These are phyloP conservation scores for Immersiella caudata DNA, from an alignment of 495 filamentous ascomycete genomes.

Conservation along the genomic window DNA sequence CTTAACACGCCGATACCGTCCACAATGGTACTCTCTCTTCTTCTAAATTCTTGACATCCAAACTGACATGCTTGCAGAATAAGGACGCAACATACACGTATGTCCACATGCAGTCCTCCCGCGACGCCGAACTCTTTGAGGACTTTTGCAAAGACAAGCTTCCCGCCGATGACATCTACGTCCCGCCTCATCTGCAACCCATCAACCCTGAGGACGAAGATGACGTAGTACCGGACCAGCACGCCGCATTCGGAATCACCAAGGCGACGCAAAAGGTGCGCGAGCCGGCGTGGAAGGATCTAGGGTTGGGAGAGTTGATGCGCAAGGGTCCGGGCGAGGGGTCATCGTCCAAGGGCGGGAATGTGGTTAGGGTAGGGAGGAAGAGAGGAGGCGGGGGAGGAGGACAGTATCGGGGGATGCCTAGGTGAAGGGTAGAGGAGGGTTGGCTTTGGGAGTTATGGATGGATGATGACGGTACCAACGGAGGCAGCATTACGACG, in stretches of 20 bases:
- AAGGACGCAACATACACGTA: conserved; percentile 88
- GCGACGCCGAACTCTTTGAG: conserved; percentile 89
- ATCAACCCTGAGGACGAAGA: conserved; percentile 98
- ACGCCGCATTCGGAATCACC: conserved; percentile 94
- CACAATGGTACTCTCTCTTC: conserved; percentile 14
- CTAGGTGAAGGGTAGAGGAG: conserved; percentile 38
- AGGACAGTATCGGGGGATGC: conserved; percentile 44
- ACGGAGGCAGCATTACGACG: background rate
- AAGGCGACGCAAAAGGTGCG: conserved; percentile 73
- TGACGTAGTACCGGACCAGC: conserved; percentile 95
- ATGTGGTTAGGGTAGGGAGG: conserved; percentile 18
- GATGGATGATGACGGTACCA: background rate
- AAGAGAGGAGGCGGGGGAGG: conserved; percentile 21
- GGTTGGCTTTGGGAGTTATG: background rate
- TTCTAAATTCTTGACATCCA: background rate
- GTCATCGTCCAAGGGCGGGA: conserved; percentile 6
- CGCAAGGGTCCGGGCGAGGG: conserved; percentile 46
- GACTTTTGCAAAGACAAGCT: conserved; percentile 74
- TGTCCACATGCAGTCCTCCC: conserved; percentile 80
- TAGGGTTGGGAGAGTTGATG: conserved; percentile 76
- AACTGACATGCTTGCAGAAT: conserved; percentile 55
- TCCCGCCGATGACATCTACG: conserved; percentile 80
- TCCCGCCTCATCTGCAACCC: conserved; percentile 86
- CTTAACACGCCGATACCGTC: background rate
- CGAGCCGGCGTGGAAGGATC: conserved; percentile 83